A percentile compares a stretch with the other conserved stretches of the same genome.
Evolutionary conservation across 2,329 filamentous ascomycete species (phyloP).

Genomic region (Xylaria hypoxylon): DNA sequence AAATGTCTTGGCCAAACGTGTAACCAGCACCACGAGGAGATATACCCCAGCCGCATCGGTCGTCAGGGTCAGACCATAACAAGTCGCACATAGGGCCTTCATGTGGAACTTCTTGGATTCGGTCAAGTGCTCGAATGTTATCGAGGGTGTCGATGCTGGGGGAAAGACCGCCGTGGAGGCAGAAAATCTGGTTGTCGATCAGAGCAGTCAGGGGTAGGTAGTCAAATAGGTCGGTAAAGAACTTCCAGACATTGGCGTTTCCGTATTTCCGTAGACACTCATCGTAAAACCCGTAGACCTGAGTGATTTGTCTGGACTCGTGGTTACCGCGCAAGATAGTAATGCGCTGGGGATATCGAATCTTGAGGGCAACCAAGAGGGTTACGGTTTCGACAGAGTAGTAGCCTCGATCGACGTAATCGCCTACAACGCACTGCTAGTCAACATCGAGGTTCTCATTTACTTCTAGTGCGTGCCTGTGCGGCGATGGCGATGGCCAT

Average conservation of each 20-base stretch:
- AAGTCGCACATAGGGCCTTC: slow-evolving; percentile 99
- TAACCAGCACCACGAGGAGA: slow-evolving; percentile 94
- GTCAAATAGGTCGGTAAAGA: slow-evolving; percentile 98
- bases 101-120: slow-evolving; percentile 98
- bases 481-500: not conserved
- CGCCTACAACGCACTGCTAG: slow-evolving; percentile 66
- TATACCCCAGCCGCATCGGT: slow-evolving; percentile 95
- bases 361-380: slow-evolving; percentile 95
- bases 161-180: slow-evolving; percentile 94
- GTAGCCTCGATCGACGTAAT: slow-evolving; percentile 98
- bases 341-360: slow-evolving; percentile 96
- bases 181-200: slow-evolving; percentile 99
- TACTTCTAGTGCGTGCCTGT: slow-evolving; percentile 2
- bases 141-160: slow-evolving; percentile 96
- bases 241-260: slow-evolving; percentile 99
- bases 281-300: slow-evolving; percentile 99
- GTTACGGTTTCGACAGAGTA: slow-evolving; percentile 99
- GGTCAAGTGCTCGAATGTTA: slow-evolving; percentile 93
- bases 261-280: slow-evolving; percentile 99
- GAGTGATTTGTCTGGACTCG: slow-evolving; percentile 98
- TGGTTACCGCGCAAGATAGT: slow-evolving; percentile 99
- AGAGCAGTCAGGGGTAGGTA: slow-evolving; percentile 96
- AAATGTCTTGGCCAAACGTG: slow-evolving; percentile 97
- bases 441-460: slow-evolving; percentile 31
- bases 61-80: slow-evolving; percentile 97